Conservation (phyloP, 768 basidiomycete genomes). For the Tylopilus sp. region DNA sequence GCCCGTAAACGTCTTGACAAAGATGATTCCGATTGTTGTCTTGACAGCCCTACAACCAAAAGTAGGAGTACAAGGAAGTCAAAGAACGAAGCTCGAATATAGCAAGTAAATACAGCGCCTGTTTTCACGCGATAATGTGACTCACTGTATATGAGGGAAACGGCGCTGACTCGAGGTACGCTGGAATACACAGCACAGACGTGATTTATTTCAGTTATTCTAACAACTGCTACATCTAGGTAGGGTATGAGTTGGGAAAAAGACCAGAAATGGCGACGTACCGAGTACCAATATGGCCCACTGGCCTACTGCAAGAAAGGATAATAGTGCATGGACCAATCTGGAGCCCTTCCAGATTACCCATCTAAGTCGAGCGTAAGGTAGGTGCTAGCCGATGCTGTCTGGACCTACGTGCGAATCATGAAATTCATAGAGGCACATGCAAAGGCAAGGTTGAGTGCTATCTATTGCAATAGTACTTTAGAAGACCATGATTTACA, state of each 20-base stretch:
- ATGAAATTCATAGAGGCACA: conserved; percentile 23
- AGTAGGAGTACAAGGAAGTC: conserved; percentile 21
- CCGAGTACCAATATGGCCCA: conserved; percentile 14
- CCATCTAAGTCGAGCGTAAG: conserved; percentile 17
- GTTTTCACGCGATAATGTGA: not conserved
- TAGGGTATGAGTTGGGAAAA: too few relatives aligned
- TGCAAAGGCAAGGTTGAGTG: too few relatives aligned
- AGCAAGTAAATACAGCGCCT: not conserved
- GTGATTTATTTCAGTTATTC: not conserved
- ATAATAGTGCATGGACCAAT: conserved; percentile 9
- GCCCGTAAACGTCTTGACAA: conserved; percentile 12
- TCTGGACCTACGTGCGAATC: conserved; percentile 22
- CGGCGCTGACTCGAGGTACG: not conserved
- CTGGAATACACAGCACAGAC: not conserved
- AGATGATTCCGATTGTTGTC: conserved; percentile 4
- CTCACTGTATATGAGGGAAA: conserved; percentile 15
- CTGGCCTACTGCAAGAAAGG: conserved; percentile 16
- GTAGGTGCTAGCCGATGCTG: not conserved
- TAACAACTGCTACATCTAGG: not conserved
- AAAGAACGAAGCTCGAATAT: conserved; percentile 10
- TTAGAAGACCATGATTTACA: too few relatives aligned
- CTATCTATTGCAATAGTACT: too few relatives aligned
- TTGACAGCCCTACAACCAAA: conserved; percentile 13
- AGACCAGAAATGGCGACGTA: not conserved
- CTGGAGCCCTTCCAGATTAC: conserved; percentile 21